A percentile compares a stretch with the other conserved stretches of the same genome.
These are phyloP conservation scores for Pythium utonaiense DNA, from an alignment of 352 stramenopile species.

Conservation along the genomic window DNA sequence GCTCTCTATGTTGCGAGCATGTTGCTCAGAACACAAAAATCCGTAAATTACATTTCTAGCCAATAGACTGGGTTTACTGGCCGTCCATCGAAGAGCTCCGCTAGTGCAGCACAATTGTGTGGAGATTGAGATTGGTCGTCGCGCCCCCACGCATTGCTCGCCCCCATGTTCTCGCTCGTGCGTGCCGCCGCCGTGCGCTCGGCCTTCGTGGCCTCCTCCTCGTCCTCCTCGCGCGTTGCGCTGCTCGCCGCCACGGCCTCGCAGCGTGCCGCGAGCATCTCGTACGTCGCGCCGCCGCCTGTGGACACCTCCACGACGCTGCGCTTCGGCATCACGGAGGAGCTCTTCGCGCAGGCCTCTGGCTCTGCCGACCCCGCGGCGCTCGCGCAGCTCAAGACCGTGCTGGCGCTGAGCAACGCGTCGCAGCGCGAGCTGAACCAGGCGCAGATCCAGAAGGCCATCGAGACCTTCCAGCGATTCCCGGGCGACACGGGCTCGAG, in stretches of 20 bases:
- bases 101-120: not conserved
- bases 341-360: conserved; percentile 35
- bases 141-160: not conserved
- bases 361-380: conserved; percentile 25
- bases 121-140: not conserved
- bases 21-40: not conserved
- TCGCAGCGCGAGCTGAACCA: conserved; percentile 84
- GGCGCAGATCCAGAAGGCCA: conserved; percentile 69
- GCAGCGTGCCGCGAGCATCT: conserved; percentile 24
- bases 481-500: conserved; percentile 82
- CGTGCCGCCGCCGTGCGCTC: conserved; percentile 5
- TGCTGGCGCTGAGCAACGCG: conserved; percentile 74
- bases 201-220: not conserved
- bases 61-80: not conserved
- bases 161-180: not conserved
- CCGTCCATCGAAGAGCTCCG: not conserved
- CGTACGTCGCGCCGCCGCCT: conserved; percentile 63
- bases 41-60: not conserved
- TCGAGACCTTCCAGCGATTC: conserved; percentile 86
- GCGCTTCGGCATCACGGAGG: conserved; percentile 63
- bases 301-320: conserved; percentile 50
- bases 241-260: conserved; percentile 1
- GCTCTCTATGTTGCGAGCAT: not conserved
- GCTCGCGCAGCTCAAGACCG: conserved; percentile 58
- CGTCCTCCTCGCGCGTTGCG: conserved; percentile 3